Percentiles rank a stretch among this genome's conserved stretches.
Evolutionary conservation across 768 basidiomycete genomes (phyloP).

Genomic region (Serendipita indica): DNA sequence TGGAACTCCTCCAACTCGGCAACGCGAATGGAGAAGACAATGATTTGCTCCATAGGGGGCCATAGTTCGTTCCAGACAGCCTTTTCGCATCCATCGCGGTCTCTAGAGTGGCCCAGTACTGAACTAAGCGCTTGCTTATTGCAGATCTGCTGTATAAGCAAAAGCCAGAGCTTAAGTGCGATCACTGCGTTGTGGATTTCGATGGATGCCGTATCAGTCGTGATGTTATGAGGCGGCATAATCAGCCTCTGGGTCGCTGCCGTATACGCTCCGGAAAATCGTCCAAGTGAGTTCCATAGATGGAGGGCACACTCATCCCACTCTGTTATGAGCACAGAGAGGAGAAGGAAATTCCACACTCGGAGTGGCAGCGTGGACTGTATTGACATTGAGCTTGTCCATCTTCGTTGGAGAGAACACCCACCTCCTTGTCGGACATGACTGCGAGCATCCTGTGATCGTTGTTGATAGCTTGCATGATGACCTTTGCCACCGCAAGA

Average conservation of each 20-base stretch:
- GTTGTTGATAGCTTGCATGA: conserved; percentile 34
- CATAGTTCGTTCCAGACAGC: conserved; percentile 63
- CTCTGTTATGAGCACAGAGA: conserved; percentile 36
- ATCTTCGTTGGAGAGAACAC: conserved; percentile 24
- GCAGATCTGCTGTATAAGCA: conserved; percentile 23
- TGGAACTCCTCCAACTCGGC: not conserved
- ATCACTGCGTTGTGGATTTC: conserved; percentile 58
- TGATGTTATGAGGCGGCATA: conserved; percentile 24
- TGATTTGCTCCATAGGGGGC: conserved; percentile 41
- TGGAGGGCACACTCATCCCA: conserved; percentile 25
- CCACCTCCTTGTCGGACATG: conserved; percentile 22
- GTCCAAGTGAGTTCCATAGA: conserved; percentile 36
- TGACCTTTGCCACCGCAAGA: conserved; percentile 36
- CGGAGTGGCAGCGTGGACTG: too few relatives aligned
- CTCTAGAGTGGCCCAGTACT: not conserved
- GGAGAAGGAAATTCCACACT: conserved; percentile 49
- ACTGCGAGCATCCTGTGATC: conserved; percentile 30
- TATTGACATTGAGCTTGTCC: conserved; percentile 23
- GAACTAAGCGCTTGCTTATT: not conserved
- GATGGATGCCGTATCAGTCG: conserved; percentile 32
- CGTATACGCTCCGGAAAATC: conserved; percentile 34
- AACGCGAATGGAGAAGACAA: not conserved
- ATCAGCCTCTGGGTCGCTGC: conserved; percentile 31
- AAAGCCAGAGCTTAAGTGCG: conserved; percentile 55
- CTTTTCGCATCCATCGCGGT: conserved; percentile 14